phyloP scores from a whole-genome alignment of 225 moss, liverwort and hornwort genomes.

The Sphagnum contortum region DNA sequence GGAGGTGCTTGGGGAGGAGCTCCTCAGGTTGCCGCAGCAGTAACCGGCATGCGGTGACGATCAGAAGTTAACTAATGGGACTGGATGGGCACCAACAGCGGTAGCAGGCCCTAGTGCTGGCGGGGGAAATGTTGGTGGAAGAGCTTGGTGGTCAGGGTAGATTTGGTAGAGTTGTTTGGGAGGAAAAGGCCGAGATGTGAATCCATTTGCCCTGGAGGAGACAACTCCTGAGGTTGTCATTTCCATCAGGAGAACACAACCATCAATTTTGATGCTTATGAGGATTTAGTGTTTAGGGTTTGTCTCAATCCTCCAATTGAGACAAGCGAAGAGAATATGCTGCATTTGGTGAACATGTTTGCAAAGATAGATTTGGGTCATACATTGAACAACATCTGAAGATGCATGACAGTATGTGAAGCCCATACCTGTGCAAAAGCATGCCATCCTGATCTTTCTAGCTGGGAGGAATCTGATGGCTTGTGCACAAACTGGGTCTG shows the following conservation, averaged over 20 bases:
- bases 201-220: slow-evolving; percentile 87
- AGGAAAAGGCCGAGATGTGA: slow-evolving; percentile 69
- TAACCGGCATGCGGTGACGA: slow-evolving; percentile 20
- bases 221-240: slow-evolving; percentile 38
- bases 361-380: slow-evolving; percentile 94
- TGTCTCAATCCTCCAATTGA: slow-evolving; percentile 40
- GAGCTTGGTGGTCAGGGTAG: slow-evolving; percentile 40
- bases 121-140: slow-evolving; percentile 61
- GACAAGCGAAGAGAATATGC: slow-evolving; percentile 90
- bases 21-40: slow-evolving; percentile 20
- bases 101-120: slow-evolving; percentile 42
- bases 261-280: slow-evolving; percentile 97
- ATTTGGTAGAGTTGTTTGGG: slow-evolving; percentile 12
- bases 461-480: slow-evolving; percentile 94
- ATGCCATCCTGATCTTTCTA: slow-evolving; percentile 89
- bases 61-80: slow-evolving; percentile 23
- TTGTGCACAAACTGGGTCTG: slow-evolving; percentile 95
- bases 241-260: slow-evolving; percentile 96
- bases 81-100: slow-evolving; percentile 24
- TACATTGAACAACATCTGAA: slow-evolving; percentile 84
- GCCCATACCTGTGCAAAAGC: slow-evolving; percentile 94
- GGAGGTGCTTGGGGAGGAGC: no score
- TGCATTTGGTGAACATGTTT: slow-evolving; percentile 75
- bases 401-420: slow-evolving; percentile 86
- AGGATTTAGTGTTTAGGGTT: slow-evolving; percentile 38